Conservation (phyloP, 768 basidiomycete species). For the Trametes sanguinea region DNA sequence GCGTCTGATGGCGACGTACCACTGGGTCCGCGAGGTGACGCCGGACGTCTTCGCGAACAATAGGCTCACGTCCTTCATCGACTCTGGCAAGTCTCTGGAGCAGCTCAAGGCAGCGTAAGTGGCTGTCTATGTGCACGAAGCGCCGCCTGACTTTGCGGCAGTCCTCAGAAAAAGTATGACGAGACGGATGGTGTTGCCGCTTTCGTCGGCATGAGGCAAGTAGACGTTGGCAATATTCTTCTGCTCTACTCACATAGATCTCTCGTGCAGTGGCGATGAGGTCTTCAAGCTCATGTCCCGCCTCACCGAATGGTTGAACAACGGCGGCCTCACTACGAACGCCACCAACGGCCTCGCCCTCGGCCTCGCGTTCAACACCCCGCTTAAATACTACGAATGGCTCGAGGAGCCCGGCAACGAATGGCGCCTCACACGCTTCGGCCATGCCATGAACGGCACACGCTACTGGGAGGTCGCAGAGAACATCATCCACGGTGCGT, state of each 20-base stretch:
- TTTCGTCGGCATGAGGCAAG: slow-evolving; percentile 5
- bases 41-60: slow-evolving; percentile 75
- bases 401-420: slow-evolving; percentile 57
- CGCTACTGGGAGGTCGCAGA: slow-evolving; percentile 55
- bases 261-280: slow-evolving; percentile 7
- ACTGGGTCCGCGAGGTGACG: slow-evolving; percentile 64
- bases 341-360: slow-evolving; percentile 40
- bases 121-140: too few species aligned
- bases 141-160: too few species aligned
- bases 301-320: slow-evolving; percentile 13
- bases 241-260: neutral
- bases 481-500: slow-evolving; percentile 19
- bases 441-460: slow-evolving; percentile 70
- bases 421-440: slow-evolving; percentile 59
- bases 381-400: slow-evolving; percentile 63
- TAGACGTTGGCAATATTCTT: neutral
- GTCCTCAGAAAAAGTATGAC: slow-evolving; percentile 23
- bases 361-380: slow-evolving; percentile 60
- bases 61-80: slow-evolving; percentile 64
- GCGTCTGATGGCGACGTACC: slow-evolving; percentile 75
- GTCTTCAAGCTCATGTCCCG: neutral
- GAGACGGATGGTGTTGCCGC: slow-evolving; percentile 19
- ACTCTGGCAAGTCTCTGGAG: slow-evolving; percentile 53
- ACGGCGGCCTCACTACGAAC: neutral
- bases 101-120: slow-evolving; percentile 9